phyloP scores from a whole-genome alignment of 108 stramenopile species.

The Aurantiochytrium sp. region DNA sequence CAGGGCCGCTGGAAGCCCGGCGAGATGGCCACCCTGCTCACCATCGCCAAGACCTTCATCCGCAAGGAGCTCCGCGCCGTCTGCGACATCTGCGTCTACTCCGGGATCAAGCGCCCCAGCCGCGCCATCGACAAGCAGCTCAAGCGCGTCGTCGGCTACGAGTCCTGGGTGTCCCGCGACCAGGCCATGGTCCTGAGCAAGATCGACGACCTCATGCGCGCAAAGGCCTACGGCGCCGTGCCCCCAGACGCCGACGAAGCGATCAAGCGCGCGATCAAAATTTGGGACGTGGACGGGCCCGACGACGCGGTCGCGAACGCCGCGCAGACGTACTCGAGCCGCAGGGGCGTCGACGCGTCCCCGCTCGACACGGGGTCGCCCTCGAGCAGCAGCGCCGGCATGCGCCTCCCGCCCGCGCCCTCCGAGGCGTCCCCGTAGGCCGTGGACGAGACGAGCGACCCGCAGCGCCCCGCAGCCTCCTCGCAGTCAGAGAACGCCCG shows the following conservation, averaged over 20 bases:
- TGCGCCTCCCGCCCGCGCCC: too few relatives aligned
- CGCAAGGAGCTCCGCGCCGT: neutral
- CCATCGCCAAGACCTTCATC: neutral
- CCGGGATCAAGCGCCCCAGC: neutral
- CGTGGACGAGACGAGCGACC: too few relatives aligned
- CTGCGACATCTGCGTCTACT: neutral
- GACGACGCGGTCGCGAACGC: too few relatives aligned
- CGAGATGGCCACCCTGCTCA: conserved; percentile 16
- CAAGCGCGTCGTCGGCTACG: conserved; percentile 7
- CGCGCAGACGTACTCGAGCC: too few relatives aligned
- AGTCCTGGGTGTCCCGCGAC: neutral
- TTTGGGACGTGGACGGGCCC: neutral
- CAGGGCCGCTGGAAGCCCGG: conserved; percentile 11
- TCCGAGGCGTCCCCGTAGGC: too few relatives aligned
- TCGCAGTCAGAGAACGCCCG: too few relatives aligned
- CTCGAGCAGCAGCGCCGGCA: too few relatives aligned
- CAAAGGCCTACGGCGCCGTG: neutral
- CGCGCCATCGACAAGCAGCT: conserved; percentile 29
- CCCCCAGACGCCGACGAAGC: neutral
- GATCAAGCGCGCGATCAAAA: neutral
- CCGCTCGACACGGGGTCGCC: too few relatives aligned
- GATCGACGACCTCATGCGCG: neutral
- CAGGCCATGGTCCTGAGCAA: neutral
- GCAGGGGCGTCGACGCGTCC: too few relatives aligned
- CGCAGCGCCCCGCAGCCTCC: too few relatives aligned